phyloP scores from a whole-genome alignment of 148 eudicot genomes.

The Chenopodium suecicum region DNA sequence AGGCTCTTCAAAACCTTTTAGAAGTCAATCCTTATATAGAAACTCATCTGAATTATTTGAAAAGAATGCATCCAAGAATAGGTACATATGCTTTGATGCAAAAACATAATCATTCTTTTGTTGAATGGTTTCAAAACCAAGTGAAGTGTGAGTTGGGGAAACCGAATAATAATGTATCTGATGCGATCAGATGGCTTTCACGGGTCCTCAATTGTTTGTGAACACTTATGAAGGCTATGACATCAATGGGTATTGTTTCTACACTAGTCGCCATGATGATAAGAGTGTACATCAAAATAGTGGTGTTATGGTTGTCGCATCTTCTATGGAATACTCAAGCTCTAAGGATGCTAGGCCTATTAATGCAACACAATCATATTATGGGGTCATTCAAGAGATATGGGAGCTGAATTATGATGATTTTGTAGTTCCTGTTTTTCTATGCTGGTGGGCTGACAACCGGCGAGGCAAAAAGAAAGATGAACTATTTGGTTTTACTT shows the following conservation, averaged over 20 bases:
- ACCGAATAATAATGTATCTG: not conserved
- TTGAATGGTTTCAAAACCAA: not conserved
- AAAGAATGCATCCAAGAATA: not conserved
- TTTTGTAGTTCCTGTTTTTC: not conserved
- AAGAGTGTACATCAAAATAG: not conserved
- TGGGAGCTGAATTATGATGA: not conserved
- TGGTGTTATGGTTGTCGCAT: not conserved
- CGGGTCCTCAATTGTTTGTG: not conserved
- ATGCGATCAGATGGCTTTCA: not conserved
- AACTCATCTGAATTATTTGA: not conserved
- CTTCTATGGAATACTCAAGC: not conserved
- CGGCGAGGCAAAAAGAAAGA: not conserved
- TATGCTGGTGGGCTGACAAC: not conserved
- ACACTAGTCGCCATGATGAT: not conserved
- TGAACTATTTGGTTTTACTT: not conserved
- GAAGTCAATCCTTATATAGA: not conserved
- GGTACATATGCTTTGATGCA: not conserved
- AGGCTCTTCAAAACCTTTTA: not conserved
- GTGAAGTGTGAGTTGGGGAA: not conserved
- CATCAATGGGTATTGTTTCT: not conserved
- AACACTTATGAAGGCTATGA: not conserved
- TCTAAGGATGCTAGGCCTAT: not conserved
- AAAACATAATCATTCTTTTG: not conserved
- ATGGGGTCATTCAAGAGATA: not conserved
- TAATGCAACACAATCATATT: not conserved